Evolutionary conservation across 345 rosid genomes (phyloP).

Genomic region (Gossypium mustelinum): DNA sequence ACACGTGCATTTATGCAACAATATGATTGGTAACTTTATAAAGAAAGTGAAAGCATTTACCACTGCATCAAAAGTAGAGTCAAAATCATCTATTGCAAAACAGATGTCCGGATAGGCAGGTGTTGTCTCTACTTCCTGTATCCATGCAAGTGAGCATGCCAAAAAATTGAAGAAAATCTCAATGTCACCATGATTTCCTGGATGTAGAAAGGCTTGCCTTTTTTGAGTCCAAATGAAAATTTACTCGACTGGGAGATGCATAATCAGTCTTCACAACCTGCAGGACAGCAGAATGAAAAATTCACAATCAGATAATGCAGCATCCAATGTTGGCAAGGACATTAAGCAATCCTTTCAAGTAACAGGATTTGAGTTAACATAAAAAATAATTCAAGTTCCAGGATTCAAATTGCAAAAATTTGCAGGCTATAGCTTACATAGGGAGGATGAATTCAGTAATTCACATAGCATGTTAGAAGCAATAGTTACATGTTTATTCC

Average conservation of each 20-base stretch:
- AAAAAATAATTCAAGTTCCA: neutral
- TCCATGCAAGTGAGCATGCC: slow-evolving; percentile 20
- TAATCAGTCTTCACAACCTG: slow-evolving; percentile 94
- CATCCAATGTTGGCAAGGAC: neutral
- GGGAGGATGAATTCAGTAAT: slow-evolving; percentile 2
- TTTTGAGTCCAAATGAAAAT: slow-evolving; percentile 86
- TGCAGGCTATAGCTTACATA: neutral
- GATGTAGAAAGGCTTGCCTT: slow-evolving; percentile 51
- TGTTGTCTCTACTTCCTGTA: slow-evolving; percentile 83
- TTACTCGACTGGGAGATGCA: slow-evolving; percentile 93
- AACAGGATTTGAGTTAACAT: slow-evolving; percentile 9
- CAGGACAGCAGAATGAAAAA: slow-evolving; percentile 22
- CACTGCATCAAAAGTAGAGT: slow-evolving; percentile 98
- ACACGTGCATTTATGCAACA: neutral
- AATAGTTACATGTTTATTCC: neutral
- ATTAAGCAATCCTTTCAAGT: neutral
- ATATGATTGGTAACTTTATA: neutral
- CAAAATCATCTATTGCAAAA: slow-evolving; percentile 95
- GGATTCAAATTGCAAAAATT: neutral
- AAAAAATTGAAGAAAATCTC: slow-evolving; percentile 23
- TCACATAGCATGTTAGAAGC: neutral
- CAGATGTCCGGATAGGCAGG: slow-evolving; percentile 98
- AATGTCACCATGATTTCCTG: neutral
- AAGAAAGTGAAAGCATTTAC: slow-evolving; percentile 35
- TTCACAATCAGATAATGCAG: slow-evolving; percentile 16